These are phyloP conservation scores for Funneliformis caledonium DNA, from an alignment of 371 early-diverging fungal species.

Conservation along the genomic window DNA sequence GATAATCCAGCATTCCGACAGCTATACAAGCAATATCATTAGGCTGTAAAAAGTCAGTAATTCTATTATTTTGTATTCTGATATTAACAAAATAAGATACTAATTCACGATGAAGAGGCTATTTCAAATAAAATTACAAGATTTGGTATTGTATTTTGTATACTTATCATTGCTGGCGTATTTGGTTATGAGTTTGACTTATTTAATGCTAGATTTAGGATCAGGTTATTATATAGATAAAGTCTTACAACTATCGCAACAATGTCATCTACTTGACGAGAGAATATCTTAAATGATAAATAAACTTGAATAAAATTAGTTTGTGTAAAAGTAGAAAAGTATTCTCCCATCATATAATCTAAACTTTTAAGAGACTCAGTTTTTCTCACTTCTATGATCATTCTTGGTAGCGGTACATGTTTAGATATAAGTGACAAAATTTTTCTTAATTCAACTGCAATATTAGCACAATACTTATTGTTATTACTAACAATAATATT, in stretches of 20 bases:
- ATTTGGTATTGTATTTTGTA: neutral
- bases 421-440: neutral
- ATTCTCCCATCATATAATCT: neutral
- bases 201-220: conserved; percentile 1
- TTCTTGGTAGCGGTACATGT: neutral
- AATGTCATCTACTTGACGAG: neutral
- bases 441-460: neutral
- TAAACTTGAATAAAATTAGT: conserved; percentile 23
- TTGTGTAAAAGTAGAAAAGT: neutral
- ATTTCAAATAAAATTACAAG: conserved; percentile 15
- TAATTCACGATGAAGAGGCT: neutral
- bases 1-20: no score
- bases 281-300: conserved; percentile 27
- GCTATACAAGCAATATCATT: no score
- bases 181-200: conserved; percentile 17
- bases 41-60: no score
- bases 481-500: neutral
- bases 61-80: no score
- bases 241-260: neutral
- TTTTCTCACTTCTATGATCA: conserved; percentile 4
- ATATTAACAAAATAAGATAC: no score
- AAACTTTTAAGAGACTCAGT: neutral
- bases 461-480: conserved; percentile 4
- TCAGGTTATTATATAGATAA: conserved; percentile 20
- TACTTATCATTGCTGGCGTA: neutral